A percentile compares a stretch with the other conserved stretches of the same genome.
Evolutionary conservation across 164 flowering plant species (phyloP).

Genomic region (Tetrastigma voinierianum): DNA sequence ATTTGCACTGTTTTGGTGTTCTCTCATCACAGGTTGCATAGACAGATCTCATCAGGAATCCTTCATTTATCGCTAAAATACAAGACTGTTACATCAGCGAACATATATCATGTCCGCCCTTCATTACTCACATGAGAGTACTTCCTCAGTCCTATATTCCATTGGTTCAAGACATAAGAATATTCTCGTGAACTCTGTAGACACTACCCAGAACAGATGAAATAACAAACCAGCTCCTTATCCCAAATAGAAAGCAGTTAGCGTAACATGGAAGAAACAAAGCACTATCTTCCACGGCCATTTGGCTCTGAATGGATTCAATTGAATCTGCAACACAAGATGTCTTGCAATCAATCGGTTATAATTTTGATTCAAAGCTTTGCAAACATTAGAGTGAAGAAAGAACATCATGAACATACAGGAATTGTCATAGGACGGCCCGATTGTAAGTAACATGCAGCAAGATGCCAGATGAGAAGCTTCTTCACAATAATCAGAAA

Average conservation of each 20-base stretch:
- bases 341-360: not conserved
- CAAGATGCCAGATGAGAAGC: slow-evolving; percentile 77
- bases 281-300: slow-evolving; percentile 70
- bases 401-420: slow-evolving; percentile 31
- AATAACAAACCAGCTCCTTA: slow-evolving; percentile 24
- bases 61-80: no score
- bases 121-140: no score
- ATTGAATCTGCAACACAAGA: slow-evolving; percentile 57
- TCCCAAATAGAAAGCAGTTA: slow-evolving; percentile 83
- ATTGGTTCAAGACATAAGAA: no score
- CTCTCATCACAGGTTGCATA: no score
- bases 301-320: slow-evolving; percentile 95
- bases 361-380: not conserved
- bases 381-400: not conserved
- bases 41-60: no score
- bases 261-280: slow-evolving; percentile 85
- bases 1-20: no score
- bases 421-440: slow-evolving; percentile 47
- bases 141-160: no score
- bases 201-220: no score
- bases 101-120: no score
- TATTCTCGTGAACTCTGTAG: no score
- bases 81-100: no score
- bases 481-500: slow-evolving; percentile 95
- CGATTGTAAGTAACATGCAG: slow-evolving; percentile 64